These are phyloP conservation scores for Sporothrix protearum DNA, from an alignment of 2,329 filamentous ascomycete genomes.

Conservation along the genomic window DNA sequence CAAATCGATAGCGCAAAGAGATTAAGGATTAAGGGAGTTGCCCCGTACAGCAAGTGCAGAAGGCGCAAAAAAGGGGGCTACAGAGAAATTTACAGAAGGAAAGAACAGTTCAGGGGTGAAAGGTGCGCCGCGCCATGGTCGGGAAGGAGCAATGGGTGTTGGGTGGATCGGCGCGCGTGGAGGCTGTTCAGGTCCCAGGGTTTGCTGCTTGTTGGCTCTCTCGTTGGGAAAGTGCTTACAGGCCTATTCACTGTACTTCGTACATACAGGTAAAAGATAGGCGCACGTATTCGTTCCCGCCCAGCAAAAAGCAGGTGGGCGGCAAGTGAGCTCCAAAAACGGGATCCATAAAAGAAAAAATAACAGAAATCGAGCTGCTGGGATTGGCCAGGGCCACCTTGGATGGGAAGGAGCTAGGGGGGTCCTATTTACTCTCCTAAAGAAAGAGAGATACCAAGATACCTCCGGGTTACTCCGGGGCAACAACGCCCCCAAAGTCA, in stretches of 20 bases:
- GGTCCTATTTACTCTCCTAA: not conserved
- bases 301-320: slow-evolving; percentile 7
- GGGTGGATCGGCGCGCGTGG: slow-evolving; percentile 14
- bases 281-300: slow-evolving; percentile 11
- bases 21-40: slow-evolving; percentile 1
- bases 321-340: not conserved
- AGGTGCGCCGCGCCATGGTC: not conserved
- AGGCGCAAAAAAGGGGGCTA: not conserved
- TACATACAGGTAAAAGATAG: not conserved
- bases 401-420: slow-evolving; percentile 10
- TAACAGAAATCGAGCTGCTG: slow-evolving; percentile 22
- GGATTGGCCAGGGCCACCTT: slow-evolving; percentile 25
- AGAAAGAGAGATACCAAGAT: not conserved
- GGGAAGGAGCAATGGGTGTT: slow-evolving; percentile 2
- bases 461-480: not conserved
- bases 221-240: slow-evolving; percentile 5
- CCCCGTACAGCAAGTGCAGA: not conserved
- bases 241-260: not conserved
- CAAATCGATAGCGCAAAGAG: slow-evolving; percentile 10
- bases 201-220: not conserved
- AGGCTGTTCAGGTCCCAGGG: not conserved
- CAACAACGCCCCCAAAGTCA: not conserved
- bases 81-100: not conserved
- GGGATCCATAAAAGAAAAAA: not conserved
- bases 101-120: not conserved